Conservation (phyloP, 495 filamentous ascomycete species). For the Xylona heveae region DNA sequence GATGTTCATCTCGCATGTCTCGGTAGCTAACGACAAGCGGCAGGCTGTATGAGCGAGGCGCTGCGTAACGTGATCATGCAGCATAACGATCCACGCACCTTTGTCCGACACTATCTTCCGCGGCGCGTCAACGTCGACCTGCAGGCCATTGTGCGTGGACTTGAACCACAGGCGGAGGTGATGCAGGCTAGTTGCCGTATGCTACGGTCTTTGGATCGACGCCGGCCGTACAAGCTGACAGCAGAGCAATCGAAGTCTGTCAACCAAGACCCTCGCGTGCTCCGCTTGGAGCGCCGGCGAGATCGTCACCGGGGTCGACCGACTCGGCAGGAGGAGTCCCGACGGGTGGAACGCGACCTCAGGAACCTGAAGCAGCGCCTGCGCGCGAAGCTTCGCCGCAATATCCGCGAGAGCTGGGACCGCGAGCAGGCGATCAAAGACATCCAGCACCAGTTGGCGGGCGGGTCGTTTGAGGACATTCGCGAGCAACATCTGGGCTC, state of each 20-base stretch:
- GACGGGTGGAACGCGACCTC: too few species aligned
- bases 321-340: too few species aligned
- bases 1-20: constrained; percentile 1
- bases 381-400: constrained; percentile 11
- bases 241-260: background rate
- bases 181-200: constrained; percentile 1
- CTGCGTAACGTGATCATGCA: constrained; percentile 17
- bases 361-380: constrained; percentile 13
- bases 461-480: constrained; percentile 9
- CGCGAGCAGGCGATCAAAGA: constrained; percentile 5
- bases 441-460: constrained; percentile 10
- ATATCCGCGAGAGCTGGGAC: constrained; percentile 2
- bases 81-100: constrained; percentile 15
- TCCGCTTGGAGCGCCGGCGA: too few species aligned
- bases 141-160: constrained; percentile 3
- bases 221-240: constrained; percentile 1
- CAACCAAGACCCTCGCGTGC: background rate
- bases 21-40: constrained; percentile 6
- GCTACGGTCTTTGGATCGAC: background rate
- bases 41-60: constrained; percentile 16
- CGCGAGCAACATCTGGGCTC: constrained; percentile 7
- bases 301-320: too few species aligned
- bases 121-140: constrained; percentile 15
- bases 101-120: constrained; percentile 16
- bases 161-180: background rate